A percentile compares a stretch with the other conserved stretches of the same genome.
Evolutionary conservation across 1,139 yeast species (phyloP).

Genomic region (Scheffersomyces lignicola): DNA sequence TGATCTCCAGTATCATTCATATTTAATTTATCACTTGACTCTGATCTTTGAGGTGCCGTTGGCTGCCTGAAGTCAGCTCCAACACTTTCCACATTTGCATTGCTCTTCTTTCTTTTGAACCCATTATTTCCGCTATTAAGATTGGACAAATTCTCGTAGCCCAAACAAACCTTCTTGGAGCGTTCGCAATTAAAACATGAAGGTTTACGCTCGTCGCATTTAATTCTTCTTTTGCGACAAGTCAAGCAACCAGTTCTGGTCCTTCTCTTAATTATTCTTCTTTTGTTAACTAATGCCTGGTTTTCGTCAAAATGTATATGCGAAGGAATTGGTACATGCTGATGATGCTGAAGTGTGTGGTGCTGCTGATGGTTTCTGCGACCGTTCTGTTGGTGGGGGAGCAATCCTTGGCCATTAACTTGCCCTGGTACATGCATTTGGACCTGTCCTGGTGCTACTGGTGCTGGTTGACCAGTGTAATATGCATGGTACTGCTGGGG

Average conservation of each 20-base stretch:
- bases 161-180: constrained; percentile 66
- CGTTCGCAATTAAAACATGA: constrained; percentile 73
- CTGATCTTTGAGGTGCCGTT: constrained; percentile 1
- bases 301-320: constrained; percentile 25
- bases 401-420: constrained; percentile 6
- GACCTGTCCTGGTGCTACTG: constrained; percentile 8
- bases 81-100: constrained; percentile 1
- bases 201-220: constrained; percentile 77
- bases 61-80: neutral
- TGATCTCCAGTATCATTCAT: constrained; percentile 2
- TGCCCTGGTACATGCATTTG: constrained; percentile 1
- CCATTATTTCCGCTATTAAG: constrained; percentile 10
- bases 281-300: constrained; percentile 36
- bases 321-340: constrained; percentile 4
- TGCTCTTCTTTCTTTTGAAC: neutral
- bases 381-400: constrained; percentile 8
- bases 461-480: constrained; percentile 2
- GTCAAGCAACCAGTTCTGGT: constrained; percentile 78
- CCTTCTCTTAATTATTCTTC: constrained; percentile 48
- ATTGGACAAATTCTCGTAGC: constrained; percentile 47
- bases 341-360: constrained; percentile 7
- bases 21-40: neutral
- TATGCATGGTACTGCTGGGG: constrained; percentile 1
- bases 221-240: constrained; percentile 68
- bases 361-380: constrained; percentile 6